Conservation (phyloP, 805 yeast species). For the Scheffersomyces spartinae region DNA sequence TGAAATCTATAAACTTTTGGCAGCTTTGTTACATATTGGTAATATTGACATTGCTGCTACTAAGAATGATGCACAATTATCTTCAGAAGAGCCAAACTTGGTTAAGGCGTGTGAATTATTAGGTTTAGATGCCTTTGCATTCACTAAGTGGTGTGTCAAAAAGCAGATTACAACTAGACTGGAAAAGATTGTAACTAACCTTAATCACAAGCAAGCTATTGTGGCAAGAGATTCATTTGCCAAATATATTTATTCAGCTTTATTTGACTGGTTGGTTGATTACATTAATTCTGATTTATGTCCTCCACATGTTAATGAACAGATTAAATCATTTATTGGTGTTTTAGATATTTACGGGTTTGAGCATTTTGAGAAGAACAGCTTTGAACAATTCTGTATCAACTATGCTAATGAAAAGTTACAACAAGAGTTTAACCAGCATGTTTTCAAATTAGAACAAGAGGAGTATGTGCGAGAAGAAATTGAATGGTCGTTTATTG, state of each 20-base stretch:
- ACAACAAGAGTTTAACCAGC: slow-evolving; percentile 96
- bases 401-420: slow-evolving; percentile 94
- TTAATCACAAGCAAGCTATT: slow-evolving; percentile 71
- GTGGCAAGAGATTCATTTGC: slow-evolving; percentile 97
- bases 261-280: slow-evolving; percentile 91
- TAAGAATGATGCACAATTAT: slow-evolving; percentile 68
- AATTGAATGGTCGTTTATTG: slow-evolving; percentile 94
- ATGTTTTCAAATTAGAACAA: slow-evolving; percentile 93
- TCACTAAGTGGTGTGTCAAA: slow-evolving; percentile 87
- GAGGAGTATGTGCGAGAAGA: slow-evolving; percentile 88
- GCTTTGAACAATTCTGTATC: slow-evolving; percentile 95
- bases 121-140: slow-evolving; percentile 61
- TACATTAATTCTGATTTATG: slow-evolving; percentile 76
- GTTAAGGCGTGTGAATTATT: slow-evolving; percentile 74
- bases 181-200: slow-evolving; percentile 79
- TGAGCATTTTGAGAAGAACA: slow-evolving; percentile 88
- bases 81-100: slow-evolving; percentile 79
- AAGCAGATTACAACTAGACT: slow-evolving; percentile 88
- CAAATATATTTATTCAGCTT: slow-evolving; percentile 81
- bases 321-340: slow-evolving; percentile 73
- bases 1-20: slow-evolving; percentile 65
- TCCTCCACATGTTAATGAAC: slow-evolving; percentile 51
- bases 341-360: slow-evolving; percentile 96
- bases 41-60: slow-evolving; percentile 81
- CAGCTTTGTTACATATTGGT: slow-evolving; percentile 88